Percentiles rank a stretch among this genome's conserved stretches.
Evolutionary conservation across 305 asterid species (phyloP).

Genomic region (Fraxinus dipetala): DNA sequence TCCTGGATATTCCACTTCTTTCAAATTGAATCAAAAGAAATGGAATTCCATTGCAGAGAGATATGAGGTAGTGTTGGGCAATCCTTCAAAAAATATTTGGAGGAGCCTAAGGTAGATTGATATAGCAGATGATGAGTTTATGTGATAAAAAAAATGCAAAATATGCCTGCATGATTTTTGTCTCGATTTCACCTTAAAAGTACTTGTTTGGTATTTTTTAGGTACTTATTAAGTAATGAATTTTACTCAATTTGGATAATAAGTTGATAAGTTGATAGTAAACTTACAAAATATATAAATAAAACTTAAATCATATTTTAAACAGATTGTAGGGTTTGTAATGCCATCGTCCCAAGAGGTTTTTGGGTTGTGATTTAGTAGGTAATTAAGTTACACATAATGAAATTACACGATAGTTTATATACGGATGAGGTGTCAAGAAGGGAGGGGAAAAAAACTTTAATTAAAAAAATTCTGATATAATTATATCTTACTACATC

Average conservation of each 20-base stretch:
- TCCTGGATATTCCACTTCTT: conserved; percentile 59
- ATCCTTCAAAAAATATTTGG: conserved; percentile 37
- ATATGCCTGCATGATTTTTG: neutral
- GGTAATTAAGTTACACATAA: neutral
- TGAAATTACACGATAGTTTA: neutral
- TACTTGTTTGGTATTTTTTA: neutral
- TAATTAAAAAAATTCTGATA: too few species aligned
- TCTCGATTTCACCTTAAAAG: neutral
- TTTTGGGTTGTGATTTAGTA: neutral
- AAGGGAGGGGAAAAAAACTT: too few species aligned
- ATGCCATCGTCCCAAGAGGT: neutral
- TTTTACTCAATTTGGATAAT: neutral
- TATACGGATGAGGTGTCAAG: neutral
- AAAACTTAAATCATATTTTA: too few species aligned
- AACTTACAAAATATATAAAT: too few species aligned
- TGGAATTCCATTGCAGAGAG: conserved; percentile 33
- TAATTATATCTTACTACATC: neutral
- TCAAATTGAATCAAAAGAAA: conserved; percentile 42
- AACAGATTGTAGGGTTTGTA: neutral
- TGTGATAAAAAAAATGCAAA: neutral
- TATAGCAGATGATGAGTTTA: neutral
- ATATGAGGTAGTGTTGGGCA: conserved; percentile 31
- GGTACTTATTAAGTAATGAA: neutral
- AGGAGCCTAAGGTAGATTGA: conserved; percentile 35
- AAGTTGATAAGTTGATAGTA: neutral